Base-by-base conservation (phyloP, 331 rosid genomes). In the Malus hybrid region DNA sequence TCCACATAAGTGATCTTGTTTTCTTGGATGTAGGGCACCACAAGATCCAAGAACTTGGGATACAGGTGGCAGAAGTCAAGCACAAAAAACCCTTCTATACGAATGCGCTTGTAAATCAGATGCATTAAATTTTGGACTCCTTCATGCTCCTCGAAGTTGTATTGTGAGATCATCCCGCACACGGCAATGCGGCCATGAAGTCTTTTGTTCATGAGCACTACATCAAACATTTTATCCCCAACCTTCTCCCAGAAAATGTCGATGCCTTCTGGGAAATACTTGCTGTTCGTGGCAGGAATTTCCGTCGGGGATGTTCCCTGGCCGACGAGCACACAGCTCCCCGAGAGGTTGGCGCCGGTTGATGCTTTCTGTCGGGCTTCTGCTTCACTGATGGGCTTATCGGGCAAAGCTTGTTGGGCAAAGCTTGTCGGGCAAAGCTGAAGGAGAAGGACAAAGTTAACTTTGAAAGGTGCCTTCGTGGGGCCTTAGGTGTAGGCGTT, bases 191-290 rank as follows among this genome's bases (percentile, higher is more conserved):
- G 67, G 9, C 76, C 76, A 19, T 72, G 76, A 18, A 56, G 34
- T 14, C 54, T 72, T 67, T 20, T 72, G 50, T 72, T 56, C 6
- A 56, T 65, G 34, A 72, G 55, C 10, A 72, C 76, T 36, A 54
- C 67, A 56, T 72, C 76, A 8, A 72, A 33, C 67, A 72, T 72
- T 56, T 57, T n/a, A 8, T 67, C 67, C 55, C 67, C 67, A 20
- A 72, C 76, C 24, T 72, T 72, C 20, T 72, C 76, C 59, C 59
- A 72, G 65, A 57, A 72, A 7, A 56, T 72, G 48, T 72, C 76
- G 9, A 72, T 72, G 55, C 76, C 75, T 72, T 56, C 16, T 7
- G 76, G 76, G 70, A 57, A 19, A 20, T 31, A 78, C 22, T 22
- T 22, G 22, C 22, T 22, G 22, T 22, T 22, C 22, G 22, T 22